Evolutionary conservation across 1,139 yeast genomes (phyloP).

Genomic region (Casaregolazyma suthepensis): DNA sequence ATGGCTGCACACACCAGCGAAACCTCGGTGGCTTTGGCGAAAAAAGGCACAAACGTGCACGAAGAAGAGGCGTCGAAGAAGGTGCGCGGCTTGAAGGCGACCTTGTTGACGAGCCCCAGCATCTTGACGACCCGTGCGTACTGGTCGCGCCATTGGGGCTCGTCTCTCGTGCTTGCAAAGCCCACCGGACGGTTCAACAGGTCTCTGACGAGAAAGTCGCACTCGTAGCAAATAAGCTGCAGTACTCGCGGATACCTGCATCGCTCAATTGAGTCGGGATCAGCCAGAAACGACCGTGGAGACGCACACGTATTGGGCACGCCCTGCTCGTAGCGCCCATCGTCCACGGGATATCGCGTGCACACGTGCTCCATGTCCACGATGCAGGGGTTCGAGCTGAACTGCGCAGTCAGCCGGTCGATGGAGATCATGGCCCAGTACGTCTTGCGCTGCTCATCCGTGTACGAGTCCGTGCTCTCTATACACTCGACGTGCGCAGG

Average conservation of each 20-base stretch:
- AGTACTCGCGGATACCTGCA: neutral
- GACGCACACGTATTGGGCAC: neutral
- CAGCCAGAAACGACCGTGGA: neutral
- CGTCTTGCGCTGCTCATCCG: conserved; percentile 4
- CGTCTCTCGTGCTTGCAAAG: neutral
- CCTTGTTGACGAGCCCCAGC: neutral
- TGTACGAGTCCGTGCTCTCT: neutral
- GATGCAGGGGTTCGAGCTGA: neutral
- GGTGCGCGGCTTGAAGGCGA: neutral
- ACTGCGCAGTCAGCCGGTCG: neutral
- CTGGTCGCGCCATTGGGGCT: neutral
- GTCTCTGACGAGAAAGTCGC: neutral
- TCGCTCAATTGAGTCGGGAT: neutral
- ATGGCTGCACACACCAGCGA: neutral
- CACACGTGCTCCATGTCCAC: neutral
- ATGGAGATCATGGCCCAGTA: neutral
- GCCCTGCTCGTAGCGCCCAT: neutral
- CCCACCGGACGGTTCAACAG: neutral
- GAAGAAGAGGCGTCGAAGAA: neutral
- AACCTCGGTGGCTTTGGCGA: neutral
- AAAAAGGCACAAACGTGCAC: neutral
- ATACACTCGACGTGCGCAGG: neutral
- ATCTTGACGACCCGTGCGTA: neutral
- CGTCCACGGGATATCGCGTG: conserved; percentile 1
- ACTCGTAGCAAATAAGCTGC: neutral